These are phyloP conservation scores for Epichloe glyceriae DNA, from an alignment of 2,329 filamentous ascomycete species.

Conservation along the genomic window DNA sequence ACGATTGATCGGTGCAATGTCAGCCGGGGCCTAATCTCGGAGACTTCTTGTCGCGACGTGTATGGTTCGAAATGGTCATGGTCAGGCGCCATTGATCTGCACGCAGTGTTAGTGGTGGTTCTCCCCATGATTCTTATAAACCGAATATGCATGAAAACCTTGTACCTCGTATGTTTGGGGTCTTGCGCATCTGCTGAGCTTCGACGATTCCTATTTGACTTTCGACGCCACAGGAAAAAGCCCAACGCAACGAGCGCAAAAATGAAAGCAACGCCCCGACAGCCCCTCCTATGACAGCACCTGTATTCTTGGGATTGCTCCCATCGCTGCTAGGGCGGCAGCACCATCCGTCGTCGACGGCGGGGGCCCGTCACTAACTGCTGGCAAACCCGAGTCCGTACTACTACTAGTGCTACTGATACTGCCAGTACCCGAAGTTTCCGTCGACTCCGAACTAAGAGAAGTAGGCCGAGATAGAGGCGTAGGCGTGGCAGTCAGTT, in stretches of 20 bases:
- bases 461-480: constrained; percentile 29
- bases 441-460: constrained; percentile 17
- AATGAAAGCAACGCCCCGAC: constrained; percentile 37
- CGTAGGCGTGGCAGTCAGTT: constrained; percentile 26
- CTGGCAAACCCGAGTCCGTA: not conserved
- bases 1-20: constrained; percentile 5
- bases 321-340: constrained; percentile 16
- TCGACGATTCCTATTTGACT: not conserved
- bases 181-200: constrained; percentile 10
- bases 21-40: constrained; percentile 8
- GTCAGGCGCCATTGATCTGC: constrained; percentile 17
- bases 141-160: not conserved
- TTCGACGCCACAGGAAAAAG: constrained; percentile 31
- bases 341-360: constrained; percentile 11
- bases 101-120: constrained; percentile 9
- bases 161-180: constrained; percentile 30
- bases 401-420: not conserved
- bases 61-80: constrained; percentile 17
- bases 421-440: constrained; percentile 5
- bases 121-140: not conserved
- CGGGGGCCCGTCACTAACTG: constrained; percentile 1
- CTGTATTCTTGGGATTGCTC: constrained; percentile 22
- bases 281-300: constrained; percentile 40
- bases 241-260: constrained; percentile 27
- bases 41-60: constrained; percentile 14